These are phyloP conservation scores for Trichoderma endophyticum DNA, from an alignment of 2,329 filamentous ascomycete species.

Conservation along the genomic window DNA sequence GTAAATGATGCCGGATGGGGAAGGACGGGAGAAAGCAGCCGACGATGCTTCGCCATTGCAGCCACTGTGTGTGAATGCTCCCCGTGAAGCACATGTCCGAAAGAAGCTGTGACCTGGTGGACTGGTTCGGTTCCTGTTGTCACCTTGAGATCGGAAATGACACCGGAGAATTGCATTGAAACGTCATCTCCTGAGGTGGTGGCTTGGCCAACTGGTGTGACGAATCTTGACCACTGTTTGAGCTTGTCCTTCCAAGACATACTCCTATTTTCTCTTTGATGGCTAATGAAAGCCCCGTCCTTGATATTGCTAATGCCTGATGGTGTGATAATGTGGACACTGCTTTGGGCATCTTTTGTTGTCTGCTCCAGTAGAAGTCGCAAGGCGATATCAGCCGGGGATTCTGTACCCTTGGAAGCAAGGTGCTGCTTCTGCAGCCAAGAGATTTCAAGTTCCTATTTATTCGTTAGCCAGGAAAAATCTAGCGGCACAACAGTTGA, in stretches of 20 bases:
- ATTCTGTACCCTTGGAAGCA: slow-evolving; percentile 31
- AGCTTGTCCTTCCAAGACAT: slow-evolving; percentile 37
- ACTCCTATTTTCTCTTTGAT: slow-evolving; percentile 32
- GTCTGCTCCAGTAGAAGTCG: slow-evolving; percentile 42
- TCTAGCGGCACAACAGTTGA: not conserved
- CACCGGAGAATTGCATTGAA: not conserved
- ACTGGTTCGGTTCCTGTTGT: not conserved
- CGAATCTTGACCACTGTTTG: slow-evolving; percentile 31
- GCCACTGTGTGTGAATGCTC: slow-evolving; percentile 19
- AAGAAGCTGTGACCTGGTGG: slow-evolving; percentile 41
- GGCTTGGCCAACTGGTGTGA: slow-evolving; percentile 23
- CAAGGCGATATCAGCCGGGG: slow-evolving; percentile 42
- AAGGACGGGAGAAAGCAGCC: slow-evolving; percentile 43
- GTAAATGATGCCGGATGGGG: slow-evolving; percentile 48
- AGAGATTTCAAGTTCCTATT: slow-evolving; percentile 35
- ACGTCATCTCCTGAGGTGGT: not conserved
- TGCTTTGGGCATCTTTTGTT: not conserved
- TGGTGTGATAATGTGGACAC: slow-evolving; percentile 25
- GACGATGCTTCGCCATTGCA: slow-evolving; percentile 23
- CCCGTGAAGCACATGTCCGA: slow-evolving; percentile 50
- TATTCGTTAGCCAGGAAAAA: not conserved
- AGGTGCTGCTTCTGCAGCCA: slow-evolving; percentile 38
- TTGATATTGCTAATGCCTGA: not conserved
- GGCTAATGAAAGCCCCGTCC: slow-evolving; percentile 21
- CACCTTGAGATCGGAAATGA: not conserved